Percentiles rank a stretch among this genome's conserved stretches.
These are phyloP conservation scores for Colletotrichum tamarilloi DNA, from an alignment of 2,329 filamentous ascomycete species.

Conservation along the genomic window DNA sequence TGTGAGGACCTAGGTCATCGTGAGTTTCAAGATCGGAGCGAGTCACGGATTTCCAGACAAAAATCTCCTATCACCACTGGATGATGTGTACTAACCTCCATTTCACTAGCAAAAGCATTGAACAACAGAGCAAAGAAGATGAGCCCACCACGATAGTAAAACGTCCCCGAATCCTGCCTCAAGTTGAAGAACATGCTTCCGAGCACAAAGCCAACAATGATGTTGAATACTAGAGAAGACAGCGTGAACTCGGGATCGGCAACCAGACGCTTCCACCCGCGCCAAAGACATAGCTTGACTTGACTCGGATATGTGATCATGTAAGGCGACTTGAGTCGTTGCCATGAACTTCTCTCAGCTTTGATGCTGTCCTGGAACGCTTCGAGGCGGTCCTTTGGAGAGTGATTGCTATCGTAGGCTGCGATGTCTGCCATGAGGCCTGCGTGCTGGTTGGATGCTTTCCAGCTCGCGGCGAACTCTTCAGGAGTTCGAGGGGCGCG, in stretches of 20 bases:
- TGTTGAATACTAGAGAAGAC: constrained; percentile 63
- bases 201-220: constrained; percentile 62
- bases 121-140: constrained; percentile 48
- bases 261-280: constrained; percentile 74
- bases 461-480: constrained; percentile 54
- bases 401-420: constrained; percentile 15
- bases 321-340: constrained; percentile 68
- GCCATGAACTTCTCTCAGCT: constrained; percentile 60
- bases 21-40: background rate
- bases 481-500: constrained; percentile 65
- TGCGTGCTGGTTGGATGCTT: constrained; percentile 11
- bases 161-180: constrained; percentile 60
- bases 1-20: constrained; percentile 21
- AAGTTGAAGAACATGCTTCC: constrained; percentile 76
- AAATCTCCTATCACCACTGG: background rate
- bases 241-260: constrained; percentile 75
- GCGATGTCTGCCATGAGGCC: constrained; percentile 12
- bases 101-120: constrained; percentile 42
- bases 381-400: constrained; percentile 20
- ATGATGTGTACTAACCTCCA: constrained; percentile 35
- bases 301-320: constrained; percentile 73
- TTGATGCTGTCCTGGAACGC: constrained; percentile 32
- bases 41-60: too few relatives aligned
- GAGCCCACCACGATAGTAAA: constrained; percentile 55
- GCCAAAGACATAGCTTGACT: constrained; percentile 66